Evolutionary conservation across 257 asterid species (phyloP).

Genomic region (Gentiana dahurica): DNA sequence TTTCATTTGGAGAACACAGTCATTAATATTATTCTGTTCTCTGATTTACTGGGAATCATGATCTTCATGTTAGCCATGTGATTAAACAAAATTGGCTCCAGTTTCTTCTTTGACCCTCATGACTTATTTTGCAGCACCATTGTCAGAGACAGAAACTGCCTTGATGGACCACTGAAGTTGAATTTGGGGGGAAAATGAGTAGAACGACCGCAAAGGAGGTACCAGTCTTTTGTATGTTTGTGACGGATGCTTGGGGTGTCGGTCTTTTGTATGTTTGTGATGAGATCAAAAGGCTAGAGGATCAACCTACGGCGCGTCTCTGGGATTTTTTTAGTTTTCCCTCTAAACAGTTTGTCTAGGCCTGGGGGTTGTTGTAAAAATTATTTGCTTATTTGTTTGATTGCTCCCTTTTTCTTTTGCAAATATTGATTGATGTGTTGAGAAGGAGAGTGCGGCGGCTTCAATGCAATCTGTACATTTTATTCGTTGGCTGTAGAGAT

Average conservation of each 20-base stretch:
- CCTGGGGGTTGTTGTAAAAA: conserved; percentile 2
- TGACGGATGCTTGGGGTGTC: conserved; percentile 3
- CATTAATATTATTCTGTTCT: too few species aligned
- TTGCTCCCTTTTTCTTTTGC: conserved; percentile 6
- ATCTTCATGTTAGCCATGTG: too few species aligned
- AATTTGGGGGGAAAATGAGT: conserved; percentile 3
- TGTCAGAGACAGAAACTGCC: conserved; percentile 92
- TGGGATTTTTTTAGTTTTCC: too few species aligned
- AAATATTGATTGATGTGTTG: conserved; percentile 2
- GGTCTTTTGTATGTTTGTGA: not conserved
- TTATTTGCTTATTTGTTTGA: conserved; percentile 1
- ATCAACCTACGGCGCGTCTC: too few species aligned
- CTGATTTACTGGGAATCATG: not conserved
- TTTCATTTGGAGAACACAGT: too few species aligned
- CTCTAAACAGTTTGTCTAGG: not conserved
- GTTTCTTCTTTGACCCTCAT: conserved; percentile 6
- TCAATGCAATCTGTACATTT: not conserved
- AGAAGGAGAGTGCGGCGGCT: too few species aligned
- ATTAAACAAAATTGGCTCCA: too few species aligned
- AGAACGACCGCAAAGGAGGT: conserved; percentile 4
- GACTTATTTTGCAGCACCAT: conserved; percentile 64
- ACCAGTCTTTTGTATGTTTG: not conserved
- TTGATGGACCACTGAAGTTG: conserved; percentile 71
- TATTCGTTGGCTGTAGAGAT: too few species aligned
- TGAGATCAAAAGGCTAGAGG: too few species aligned